These are phyloP conservation scores for Diaporthe sp. DNA, from an alignment of 2,329 filamentous ascomycete genomes.

Conservation along the genomic window DNA sequence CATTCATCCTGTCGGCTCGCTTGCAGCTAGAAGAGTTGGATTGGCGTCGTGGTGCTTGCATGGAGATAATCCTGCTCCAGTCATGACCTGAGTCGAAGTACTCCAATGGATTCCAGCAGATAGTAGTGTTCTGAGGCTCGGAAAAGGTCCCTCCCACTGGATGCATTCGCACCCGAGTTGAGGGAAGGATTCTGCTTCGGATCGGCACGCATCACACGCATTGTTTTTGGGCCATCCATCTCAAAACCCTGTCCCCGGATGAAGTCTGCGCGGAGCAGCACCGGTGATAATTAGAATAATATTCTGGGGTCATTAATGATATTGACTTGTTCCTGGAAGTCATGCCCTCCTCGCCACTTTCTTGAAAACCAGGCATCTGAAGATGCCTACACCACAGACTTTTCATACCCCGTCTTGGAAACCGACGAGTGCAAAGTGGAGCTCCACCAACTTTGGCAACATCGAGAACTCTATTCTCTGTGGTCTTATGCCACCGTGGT, in stretches of 20 bases:
- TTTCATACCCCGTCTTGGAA: not conserved
- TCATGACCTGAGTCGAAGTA: not conserved
- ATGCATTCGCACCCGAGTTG: not conserved
- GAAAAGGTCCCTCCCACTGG: too few relatives aligned
- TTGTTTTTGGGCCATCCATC: not conserved
- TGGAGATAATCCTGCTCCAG: too few relatives aligned
- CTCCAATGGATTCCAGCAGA: too few relatives aligned
- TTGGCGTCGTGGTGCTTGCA: not conserved
- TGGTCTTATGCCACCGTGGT: not conserved
- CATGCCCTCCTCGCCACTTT: not conserved
- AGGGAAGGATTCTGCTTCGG: not conserved
- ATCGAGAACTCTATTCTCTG: not conserved
- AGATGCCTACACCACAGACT: not conserved
- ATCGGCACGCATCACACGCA: not conserved
- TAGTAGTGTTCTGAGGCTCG: not conserved
- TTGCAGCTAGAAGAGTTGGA: not conserved
- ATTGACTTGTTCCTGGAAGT: not conserved
- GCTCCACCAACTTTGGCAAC: not conserved
- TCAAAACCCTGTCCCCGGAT: not conserved
- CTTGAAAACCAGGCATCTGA: not conserved
- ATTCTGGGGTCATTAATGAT: not conserved
- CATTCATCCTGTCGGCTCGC: not conserved
- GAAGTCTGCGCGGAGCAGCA: too few relatives aligned
- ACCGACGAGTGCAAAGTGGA: not conserved
- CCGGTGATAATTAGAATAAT: not conserved